phyloP scores from a whole-genome alignment of 2,329 filamentous ascomycete species.

The Camillea tinctor region DNA sequence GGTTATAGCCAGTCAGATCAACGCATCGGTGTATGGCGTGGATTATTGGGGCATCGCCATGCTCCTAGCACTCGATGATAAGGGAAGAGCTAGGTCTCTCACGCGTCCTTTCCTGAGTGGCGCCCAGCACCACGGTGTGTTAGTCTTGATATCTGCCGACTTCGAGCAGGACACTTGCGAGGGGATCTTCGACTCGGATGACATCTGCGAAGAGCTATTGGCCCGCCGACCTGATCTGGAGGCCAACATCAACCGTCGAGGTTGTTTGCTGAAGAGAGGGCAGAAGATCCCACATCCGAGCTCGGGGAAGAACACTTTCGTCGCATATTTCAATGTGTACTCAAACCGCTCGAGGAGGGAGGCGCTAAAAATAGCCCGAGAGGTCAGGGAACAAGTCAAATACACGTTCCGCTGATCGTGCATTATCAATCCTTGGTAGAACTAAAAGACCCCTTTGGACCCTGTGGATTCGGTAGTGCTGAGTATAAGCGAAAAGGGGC shows the following conservation, averaged over 20 bases:
- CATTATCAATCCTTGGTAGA: no score
- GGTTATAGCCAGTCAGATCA: slow-evolving; percentile 26
- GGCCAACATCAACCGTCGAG: slow-evolving; percentile 21
- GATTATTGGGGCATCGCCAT: slow-evolving; percentile 29
- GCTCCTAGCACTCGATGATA: slow-evolving; percentile 20
- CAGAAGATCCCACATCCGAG: slow-evolving; percentile 28
- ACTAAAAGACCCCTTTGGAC: no score
- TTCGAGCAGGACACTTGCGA: slow-evolving; percentile 20
- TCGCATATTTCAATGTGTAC: slow-evolving; percentile 32
- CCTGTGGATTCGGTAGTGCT: no score
- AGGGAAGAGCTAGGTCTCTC: slow-evolving; percentile 20
- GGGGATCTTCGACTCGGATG: slow-evolving; percentile 32
- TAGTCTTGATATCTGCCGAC: slow-evolving; percentile 30
- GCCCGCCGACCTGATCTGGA: slow-evolving; percentile 25
- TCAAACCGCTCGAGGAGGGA: slow-evolving; percentile 25
- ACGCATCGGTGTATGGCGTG: slow-evolving; percentile 27
- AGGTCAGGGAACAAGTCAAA: slow-evolving; percentile 23
- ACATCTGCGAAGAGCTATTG: slow-evolving; percentile 30
- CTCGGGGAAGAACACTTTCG: slow-evolving; percentile 26
- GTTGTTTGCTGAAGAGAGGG: slow-evolving; percentile 28
- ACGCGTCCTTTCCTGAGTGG: slow-evolving; percentile 22
- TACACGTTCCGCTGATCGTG: slow-evolving; percentile 22
- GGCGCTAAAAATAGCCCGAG: slow-evolving; percentile 20
- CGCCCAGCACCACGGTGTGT: slow-evolving; percentile 24
- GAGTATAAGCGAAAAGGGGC: no score